phyloP scores from a whole-genome alignment of 305 asterid species.

The Striga hermonthica region DNA sequence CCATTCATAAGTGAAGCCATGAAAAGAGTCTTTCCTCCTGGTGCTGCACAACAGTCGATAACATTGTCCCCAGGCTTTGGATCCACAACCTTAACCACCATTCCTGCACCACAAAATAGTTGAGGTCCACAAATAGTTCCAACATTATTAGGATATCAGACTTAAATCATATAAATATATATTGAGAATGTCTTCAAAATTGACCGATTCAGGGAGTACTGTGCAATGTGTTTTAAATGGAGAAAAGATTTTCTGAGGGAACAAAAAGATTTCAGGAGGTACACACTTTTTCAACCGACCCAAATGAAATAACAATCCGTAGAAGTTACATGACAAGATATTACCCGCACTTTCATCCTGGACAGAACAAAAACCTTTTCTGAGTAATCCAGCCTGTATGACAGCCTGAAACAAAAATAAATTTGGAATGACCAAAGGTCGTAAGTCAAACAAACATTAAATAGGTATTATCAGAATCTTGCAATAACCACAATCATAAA shows the following conservation, averaged over 20 bases:
- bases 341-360: slow-evolving; percentile 99
- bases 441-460: slow-evolving; percentile 20
- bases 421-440: slow-evolving; percentile 7
- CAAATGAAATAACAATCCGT: slow-evolving; percentile 9
- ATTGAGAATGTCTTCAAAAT: not conserved
- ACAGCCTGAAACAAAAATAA: slow-evolving; percentile 48
- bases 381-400: slow-evolving; percentile 83
- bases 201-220: not conserved
- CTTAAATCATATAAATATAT: not conserved
- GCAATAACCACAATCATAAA: not conserved
- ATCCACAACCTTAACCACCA: slow-evolving; percentile 74
- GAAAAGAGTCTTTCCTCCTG: slow-evolving; percentile 96
- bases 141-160: slow-evolving; percentile 15
- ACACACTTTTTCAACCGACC: slow-evolving; percentile 1
- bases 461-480: not conserved
- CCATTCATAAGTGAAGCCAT: slow-evolving; percentile 78
- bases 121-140: slow-evolving; percentile 2
- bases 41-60: slow-evolving; percentile 97
- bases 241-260: slow-evolving; percentile 17
- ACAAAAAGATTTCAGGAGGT: not conserved
- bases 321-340: slow-evolving; percentile 20
- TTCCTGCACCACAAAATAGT: slow-evolving; percentile 46
- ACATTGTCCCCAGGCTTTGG: slow-evolving; percentile 85
- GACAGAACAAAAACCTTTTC: slow-evolving; percentile 79
- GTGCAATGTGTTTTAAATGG: not conserved